Percentiles rank a stretch among this genome's conserved stretches.
phyloP scores from a whole-genome alignment of 352 stramenopile genomes.

The Globisporangium nagaii region DNA sequence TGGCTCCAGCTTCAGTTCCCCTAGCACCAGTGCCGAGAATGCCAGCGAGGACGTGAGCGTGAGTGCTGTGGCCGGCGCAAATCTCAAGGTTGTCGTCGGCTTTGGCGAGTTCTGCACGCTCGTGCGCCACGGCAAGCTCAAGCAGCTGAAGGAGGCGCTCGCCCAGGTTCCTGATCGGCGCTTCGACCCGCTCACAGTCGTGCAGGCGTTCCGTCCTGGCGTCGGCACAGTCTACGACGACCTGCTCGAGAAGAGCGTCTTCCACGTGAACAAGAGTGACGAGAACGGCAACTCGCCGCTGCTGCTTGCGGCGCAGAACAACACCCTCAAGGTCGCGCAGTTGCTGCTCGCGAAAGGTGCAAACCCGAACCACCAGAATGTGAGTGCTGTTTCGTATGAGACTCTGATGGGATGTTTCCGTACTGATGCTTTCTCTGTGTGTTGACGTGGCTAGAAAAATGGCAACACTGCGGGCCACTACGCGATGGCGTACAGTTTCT shows the following conservation, averaged over 20 bases:
- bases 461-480: slow-evolving; percentile 92
- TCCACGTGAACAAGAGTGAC: slow-evolving; percentile 87
- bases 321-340: slow-evolving; percentile 85
- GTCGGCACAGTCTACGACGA: slow-evolving; percentile 91
- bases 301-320: slow-evolving; percentile 84
- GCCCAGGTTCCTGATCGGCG: slow-evolving; percentile 70
- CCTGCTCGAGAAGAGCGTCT: slow-evolving; percentile 83
- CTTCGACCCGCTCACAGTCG: slow-evolving; percentile 83
- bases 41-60: neutral
- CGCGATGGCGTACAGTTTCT: slow-evolving; percentile 90
- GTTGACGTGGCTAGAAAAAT: slow-evolving; percentile 29
- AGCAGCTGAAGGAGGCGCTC: slow-evolving; percentile 86
- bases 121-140: slow-evolving; percentile 84
- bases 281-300: slow-evolving; percentile 90
- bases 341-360: slow-evolving; percentile 87
- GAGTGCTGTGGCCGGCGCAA: slow-evolving; percentile 5
- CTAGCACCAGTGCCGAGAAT: neutral
- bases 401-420: slow-evolving; percentile 2
- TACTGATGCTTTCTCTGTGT: slow-evolving; percentile 1
- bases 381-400: slow-evolving; percentile 16
- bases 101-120: slow-evolving; percentile 77
- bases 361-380: slow-evolving; percentile 91
- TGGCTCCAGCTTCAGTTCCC: neutral
- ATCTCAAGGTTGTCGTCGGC: slow-evolving; percentile 43
- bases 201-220: slow-evolving; percentile 63